Base-by-base conservation (phyloP, 352 stramenopile species). In the Halophytophthora batemanensis region DNA sequence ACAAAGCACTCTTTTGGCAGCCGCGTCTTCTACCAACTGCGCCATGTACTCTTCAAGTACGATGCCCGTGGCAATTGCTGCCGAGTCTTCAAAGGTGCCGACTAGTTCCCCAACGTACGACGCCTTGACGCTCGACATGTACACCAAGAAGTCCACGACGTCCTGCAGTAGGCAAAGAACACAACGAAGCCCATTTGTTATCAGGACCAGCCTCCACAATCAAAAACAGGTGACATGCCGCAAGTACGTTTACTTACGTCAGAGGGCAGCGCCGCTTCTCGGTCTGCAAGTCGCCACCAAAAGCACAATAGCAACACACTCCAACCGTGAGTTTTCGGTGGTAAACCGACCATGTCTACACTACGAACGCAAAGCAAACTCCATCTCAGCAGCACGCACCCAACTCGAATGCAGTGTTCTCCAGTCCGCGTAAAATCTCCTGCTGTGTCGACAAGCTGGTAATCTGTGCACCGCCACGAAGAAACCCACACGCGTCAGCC, bases 41-140 rank as follows among this genome's bases (percentile, higher is more conserved):
- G 64, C 43, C 56, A 82, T 71, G 56, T 87, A 92, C 50, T 94
- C 83, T 31, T 94, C 79, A 34, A 87, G 65, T 12, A 92, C 70
- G 41, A 94, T 86, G n/a, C 73, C 72, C 13, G 66, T 49, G 1
- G 80, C 80, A 28, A 90, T 52, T 6, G 84, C 82, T 17, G 84
- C 82, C 7, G 82, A 84, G 43, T 90, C 67, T 31, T 95, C 82
- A 37, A 95, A 71, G n/a, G 67, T 80, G 3, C 84, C 84, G n/a
- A 92, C 61, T 25, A 95, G 69, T 50, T 93, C 84, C 1, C 71
- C 66, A 29, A 87, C 53, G 2, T 77, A 65, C 4, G 64, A 63
- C 10, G 64, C 48, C 60, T 95, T 90, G 21, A 90, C 45, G 51
- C 82, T 92, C 14, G 73, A 58, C 28, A 74, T 59, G 38, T 87